Evolutionary conservation across 2,329 filamentous ascomycete genomes (phyloP), one percentile per base, ranked within the genome.

Genomic region (Aspergillus novoparasiticus): DNA sequence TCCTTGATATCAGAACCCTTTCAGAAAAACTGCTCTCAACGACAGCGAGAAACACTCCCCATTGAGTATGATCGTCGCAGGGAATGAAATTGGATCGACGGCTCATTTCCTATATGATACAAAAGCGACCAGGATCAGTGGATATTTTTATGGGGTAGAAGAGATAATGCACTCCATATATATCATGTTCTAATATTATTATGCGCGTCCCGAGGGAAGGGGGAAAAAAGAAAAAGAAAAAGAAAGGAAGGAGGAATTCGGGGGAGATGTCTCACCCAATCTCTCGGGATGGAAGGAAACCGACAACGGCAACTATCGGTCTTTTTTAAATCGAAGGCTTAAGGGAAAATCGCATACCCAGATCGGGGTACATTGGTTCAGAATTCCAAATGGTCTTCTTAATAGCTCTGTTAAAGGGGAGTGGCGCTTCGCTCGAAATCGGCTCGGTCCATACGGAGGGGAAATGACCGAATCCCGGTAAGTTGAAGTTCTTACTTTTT

Each of bases 31-130:
- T 32, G n/a, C 26, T 3, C 3, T 32, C 46, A 26, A 43, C 12
- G 4, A 41, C 57, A 26, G 26, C 11, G 11, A 36, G n/a, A 55
- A 23, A 36, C 16, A 19, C 26, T 14, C 19, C 45, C n/a, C 5
- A 32, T 19, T 14, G 19, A 46, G 58, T 39, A 60, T 43, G 58
- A 60, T 60, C 50, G 55, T 46, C 48, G 8, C 58, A 60, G 36
- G 58, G 28, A 55, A 39, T 34, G 50, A 30, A 60, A 53, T 28
- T 36, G n/a, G 51, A 46, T 60, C 46, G 36, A 60, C 36, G 19
- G 50, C 50, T 8, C 16, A n/a, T 60, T 53, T 60, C 46, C 51
- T 55, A 55, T 55, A 55, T 39, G n/a, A 39, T 55, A 28, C 32
- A 39, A 12, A 12, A 36, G 16, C 4, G 11, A 26, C 51, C n/a